These are phyloP conservation scores for Mycena kentingensis DNA, from an alignment of 768 basidiomycete genomes.

Conservation along the genomic window DNA sequence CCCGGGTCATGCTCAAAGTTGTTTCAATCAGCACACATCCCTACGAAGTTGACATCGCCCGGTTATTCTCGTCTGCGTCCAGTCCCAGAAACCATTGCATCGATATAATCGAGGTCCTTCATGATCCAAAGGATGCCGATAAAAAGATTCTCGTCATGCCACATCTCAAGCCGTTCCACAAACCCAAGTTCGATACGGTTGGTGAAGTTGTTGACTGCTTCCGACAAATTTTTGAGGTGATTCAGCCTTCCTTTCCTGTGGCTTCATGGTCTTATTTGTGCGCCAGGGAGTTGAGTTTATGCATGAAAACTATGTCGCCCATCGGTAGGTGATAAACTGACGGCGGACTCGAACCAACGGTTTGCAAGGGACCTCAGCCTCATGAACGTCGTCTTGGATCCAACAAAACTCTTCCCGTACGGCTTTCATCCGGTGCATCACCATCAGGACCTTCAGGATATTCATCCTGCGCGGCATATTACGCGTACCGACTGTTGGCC, in stretches of 20 bases:
- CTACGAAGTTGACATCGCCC: slow-evolving; percentile 14
- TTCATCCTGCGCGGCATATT: not conserved
- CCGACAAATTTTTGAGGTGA: slow-evolving; percentile 26
- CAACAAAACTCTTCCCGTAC: not conserved
- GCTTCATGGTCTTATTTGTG: not conserved
- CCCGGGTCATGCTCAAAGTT: slow-evolving; percentile 5
- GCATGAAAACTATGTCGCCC: slow-evolving; percentile 9
- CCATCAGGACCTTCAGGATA: not conserved
- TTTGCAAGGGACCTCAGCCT: not conserved
- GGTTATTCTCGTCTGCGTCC: not conserved
- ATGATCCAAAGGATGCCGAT: not conserved
- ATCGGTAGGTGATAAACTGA: slow-evolving; percentile 10
- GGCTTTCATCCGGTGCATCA: not conserved
- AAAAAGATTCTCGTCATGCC: slow-evolving; percentile 26
- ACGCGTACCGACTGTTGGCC: slow-evolving; percentile 6
- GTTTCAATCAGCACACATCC: not conserved
- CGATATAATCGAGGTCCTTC: slow-evolving; percentile 12
- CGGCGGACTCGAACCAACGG: not conserved
- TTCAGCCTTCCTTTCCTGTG: too few species aligned
- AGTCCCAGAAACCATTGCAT: slow-evolving; percentile 17
- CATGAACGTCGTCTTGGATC: not conserved
- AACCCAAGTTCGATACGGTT: slow-evolving; percentile 20
- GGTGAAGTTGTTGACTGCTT: slow-evolving; percentile 27
- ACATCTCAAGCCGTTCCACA: slow-evolving; percentile 1
- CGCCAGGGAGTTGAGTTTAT: slow-evolving; percentile 7